These are phyloP conservation scores for Backusella sp. DNA, from an alignment of 192 early-diverging fungal genomes.

Conservation along the genomic window DNA sequence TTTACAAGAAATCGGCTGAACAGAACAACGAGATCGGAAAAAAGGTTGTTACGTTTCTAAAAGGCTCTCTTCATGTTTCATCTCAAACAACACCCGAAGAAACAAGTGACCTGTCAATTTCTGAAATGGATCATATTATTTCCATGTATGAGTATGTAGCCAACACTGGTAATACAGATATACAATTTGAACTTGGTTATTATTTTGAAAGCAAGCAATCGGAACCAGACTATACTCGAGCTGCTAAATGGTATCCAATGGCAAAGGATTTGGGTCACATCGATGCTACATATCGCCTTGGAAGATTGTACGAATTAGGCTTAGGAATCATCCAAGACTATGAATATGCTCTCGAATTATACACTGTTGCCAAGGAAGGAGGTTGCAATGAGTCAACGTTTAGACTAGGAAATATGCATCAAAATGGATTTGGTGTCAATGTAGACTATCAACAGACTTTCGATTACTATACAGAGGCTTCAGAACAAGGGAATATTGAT, in stretches of 20 bases:
- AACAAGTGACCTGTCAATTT: not conserved
- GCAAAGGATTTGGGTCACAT: not conserved
- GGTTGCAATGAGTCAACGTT: not conserved
- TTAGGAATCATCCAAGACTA: too few species aligned
- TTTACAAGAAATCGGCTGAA: too few species aligned
- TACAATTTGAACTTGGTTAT: too few species aligned
- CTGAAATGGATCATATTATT: not conserved
- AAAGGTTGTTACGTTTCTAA: too few species aligned
- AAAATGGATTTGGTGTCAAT: not conserved
- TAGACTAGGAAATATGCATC: not conserved
- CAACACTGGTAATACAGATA: not conserved
- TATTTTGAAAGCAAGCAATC: not conserved
- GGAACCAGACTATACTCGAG: not conserved
- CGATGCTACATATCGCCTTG: not conserved
- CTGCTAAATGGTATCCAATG: not conserved
- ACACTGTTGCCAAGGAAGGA: not conserved
- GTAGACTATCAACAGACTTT: not conserved
- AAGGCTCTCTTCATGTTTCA: not conserved
- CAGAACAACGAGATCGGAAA: too few species aligned
- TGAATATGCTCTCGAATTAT: too few species aligned
- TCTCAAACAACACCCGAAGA: not conserved
- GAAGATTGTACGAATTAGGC: too few species aligned
- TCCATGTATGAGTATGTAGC: not conserved
- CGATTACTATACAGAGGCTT: not conserved
- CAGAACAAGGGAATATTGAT: not conserved